Evolutionary conservation across 1,284 basidiomycete genomes (phyloP).

Genomic region (Fistulina hepatica): DNA sequence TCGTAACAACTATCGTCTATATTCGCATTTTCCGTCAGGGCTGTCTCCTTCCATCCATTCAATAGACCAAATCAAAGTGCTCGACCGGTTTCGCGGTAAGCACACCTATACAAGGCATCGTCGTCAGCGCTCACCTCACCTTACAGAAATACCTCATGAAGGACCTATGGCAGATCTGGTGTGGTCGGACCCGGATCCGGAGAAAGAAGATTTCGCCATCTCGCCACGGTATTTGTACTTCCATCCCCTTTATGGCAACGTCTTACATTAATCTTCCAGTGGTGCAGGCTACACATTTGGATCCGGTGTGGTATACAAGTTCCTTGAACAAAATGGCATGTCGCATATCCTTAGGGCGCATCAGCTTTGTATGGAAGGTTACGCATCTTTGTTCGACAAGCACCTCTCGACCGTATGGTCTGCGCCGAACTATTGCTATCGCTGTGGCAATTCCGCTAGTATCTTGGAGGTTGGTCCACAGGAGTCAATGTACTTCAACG

Average conservation of each 20-base stretch:
- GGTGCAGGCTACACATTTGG: constrained; percentile 99
- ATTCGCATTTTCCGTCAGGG: constrained; percentile 34
- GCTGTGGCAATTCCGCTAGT: constrained; percentile 95
- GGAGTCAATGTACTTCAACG: constrained; percentile 80
- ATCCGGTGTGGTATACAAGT: constrained; percentile 97
- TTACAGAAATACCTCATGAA: constrained; percentile 93
- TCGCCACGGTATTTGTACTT: constrained; percentile 69
- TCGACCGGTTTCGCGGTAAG: constrained; percentile 91
- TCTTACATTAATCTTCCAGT: constrained; percentile 31
- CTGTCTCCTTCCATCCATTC: constrained; percentile 97
- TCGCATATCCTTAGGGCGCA: constrained; percentile 96
- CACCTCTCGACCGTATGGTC: constrained; percentile 97
- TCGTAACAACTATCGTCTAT: constrained; percentile 9
- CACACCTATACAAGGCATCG: constrained; percentile 13
- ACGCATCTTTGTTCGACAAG: constrained; percentile 88
- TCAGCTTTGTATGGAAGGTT: constrained; percentile 99
- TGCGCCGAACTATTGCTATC: constrained; percentile 97
- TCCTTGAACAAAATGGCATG: constrained; percentile 91
- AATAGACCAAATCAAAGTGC: constrained; percentile 99
- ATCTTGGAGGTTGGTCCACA: constrained; percentile 89
- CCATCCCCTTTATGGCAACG: constrained; percentile 12
- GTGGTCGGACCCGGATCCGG: constrained; percentile 98
- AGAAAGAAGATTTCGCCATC: constrained; percentile 99
- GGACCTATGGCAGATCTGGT: constrained; percentile 99
- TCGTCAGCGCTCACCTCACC: constrained; percentile 17